Percentiles rank a stretch among this genome's conserved stretches.
Evolutionary conservation across 2,329 filamentous ascomycete species (phyloP).

Genomic region (Cylindrodendrum hubeiense): DNA sequence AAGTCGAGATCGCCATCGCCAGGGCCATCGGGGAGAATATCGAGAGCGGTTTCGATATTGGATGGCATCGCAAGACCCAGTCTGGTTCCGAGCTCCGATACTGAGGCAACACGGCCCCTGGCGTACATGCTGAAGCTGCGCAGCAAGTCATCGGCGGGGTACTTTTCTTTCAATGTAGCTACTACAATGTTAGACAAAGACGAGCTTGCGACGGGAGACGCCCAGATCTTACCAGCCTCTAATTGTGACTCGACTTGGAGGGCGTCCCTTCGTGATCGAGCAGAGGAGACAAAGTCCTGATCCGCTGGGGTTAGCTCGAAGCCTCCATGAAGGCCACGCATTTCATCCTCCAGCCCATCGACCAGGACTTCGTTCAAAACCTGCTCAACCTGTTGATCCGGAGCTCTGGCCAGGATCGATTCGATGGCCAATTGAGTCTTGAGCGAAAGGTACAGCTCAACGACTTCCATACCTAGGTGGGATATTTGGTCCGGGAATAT

Average conservation of each 20-base stretch:
- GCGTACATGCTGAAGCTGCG: conserved; percentile 50
- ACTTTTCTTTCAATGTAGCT: conserved; percentile 52
- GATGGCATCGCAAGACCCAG: conserved; percentile 52
- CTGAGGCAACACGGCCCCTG: conserved; percentile 49
- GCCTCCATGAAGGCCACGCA: conserved; percentile 51
- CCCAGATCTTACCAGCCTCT: conserved; percentile 44
- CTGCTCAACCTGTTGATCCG: conserved; percentile 63
- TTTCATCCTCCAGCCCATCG: conserved; percentile 64
- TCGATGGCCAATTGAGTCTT: conserved; percentile 66
- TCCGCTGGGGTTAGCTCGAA: conserved; percentile 51
- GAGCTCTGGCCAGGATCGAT: conserved; percentile 62
- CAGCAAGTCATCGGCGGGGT: conserved; percentile 55
- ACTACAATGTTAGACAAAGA: conserved; percentile 23
- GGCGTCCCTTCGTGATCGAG: conserved; percentile 49
- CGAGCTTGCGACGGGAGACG: neutral
- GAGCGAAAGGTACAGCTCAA: conserved; percentile 60
- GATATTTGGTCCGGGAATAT: conserved; percentile 60
- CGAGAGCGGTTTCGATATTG: conserved; percentile 41
- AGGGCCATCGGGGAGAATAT: conserved; percentile 42
- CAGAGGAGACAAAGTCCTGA: conserved; percentile 48
- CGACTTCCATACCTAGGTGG: conserved; percentile 56
- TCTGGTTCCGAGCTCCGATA: conserved; percentile 49
- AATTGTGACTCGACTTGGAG: conserved; percentile 47
- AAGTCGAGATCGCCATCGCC: conserved; percentile 52
- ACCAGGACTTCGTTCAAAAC: conserved; percentile 68